Conservation (phyloP, 2,329 filamentous ascomycete species). For the Apiospora aurea region DNA sequence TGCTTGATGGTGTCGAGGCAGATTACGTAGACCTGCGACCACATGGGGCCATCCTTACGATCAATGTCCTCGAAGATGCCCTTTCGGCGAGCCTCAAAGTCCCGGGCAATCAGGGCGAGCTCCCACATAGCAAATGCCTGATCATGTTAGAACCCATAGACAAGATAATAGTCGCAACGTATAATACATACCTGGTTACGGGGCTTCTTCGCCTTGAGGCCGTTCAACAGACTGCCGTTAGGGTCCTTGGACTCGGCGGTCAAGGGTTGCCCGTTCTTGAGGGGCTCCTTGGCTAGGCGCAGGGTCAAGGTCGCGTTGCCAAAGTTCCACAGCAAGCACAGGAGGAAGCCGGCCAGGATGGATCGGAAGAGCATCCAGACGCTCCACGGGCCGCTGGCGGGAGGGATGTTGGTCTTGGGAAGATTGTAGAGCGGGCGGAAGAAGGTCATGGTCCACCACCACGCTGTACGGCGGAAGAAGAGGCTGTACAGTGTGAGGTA, state of each 20-base stretch:
- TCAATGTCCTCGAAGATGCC: conserved; percentile 89
- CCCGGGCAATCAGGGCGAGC: conserved; percentile 77
- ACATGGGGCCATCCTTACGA: conserved; percentile 78
- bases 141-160: neutral
- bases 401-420: conserved; percentile 72
- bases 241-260: conserved; percentile 88
- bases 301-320: conserved; percentile 79
- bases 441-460: conserved; percentile 74
- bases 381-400: conserved; percentile 63
- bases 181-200: conserved; percentile 65
- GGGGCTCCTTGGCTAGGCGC: conserved; percentile 80
- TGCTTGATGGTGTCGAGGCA: conserved; percentile 74
- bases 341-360: conserved; percentile 67
- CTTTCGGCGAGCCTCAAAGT: conserved; percentile 77
- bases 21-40: conserved; percentile 76
- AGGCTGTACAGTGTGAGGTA: conserved; percentile 65
- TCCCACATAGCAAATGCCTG: conserved; percentile 92
- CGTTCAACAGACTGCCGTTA: conserved; percentile 86
- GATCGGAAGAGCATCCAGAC: conserved; percentile 63
- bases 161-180: neutral
- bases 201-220: conserved; percentile 83
- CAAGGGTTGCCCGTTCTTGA: conserved; percentile 85
- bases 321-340: conserved; percentile 78
- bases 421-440: conserved; percentile 79
- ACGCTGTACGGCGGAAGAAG: conserved; percentile 68